phyloP scores from a whole-genome alignment of 2,329 filamentous ascomycete genomes.

The Dothistroma pini region DNA sequence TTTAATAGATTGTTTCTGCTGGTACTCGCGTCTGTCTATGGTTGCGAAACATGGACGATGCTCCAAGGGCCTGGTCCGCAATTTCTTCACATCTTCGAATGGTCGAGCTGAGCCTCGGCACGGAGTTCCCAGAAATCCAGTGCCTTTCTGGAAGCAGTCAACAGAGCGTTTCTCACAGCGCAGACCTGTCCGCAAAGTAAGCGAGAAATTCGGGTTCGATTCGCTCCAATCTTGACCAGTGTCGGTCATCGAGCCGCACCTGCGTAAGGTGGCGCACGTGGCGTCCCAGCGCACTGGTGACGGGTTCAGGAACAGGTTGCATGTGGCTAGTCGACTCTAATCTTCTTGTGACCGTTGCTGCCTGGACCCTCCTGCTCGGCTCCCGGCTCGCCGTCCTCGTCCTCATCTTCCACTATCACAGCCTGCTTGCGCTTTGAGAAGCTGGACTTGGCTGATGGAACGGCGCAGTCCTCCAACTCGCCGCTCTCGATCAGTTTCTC shows the following conservation, averaged over 20 bases:
- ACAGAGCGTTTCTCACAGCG: not conserved
- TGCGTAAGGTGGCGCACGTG: constrained; percentile 2
- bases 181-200: not conserved
- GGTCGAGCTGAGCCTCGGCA: not conserved
- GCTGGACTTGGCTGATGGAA: constrained; percentile 2
- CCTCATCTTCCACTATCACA: constrained; percentile 24
- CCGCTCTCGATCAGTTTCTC: constrained; percentile 25
- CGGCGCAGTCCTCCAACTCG: constrained; percentile 8
- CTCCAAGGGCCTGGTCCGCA: not conserved
- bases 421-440: constrained; percentile 22
- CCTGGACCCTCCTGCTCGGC: constrained; percentile 10
- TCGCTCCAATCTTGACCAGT: not conserved
- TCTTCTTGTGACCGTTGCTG: constrained; percentile 22
- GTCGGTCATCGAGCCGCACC: not conserved
- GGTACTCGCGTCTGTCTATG: not conserved
- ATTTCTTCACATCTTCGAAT: not conserved
- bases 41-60: not conserved
- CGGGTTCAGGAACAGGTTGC: not conserved
- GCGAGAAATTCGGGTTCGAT: not conserved
- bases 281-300: not conserved
- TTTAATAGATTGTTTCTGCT: not conserved
- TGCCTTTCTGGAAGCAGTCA: constrained; percentile 2
- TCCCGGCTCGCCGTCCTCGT: constrained; percentile 21
- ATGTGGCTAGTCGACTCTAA: constrained; percentile 12
- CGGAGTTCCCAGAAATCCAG: not conserved